phyloP scores from a whole-genome alignment of 768 basidiomycete genomes.

The Mycena kentingensis region DNA sequence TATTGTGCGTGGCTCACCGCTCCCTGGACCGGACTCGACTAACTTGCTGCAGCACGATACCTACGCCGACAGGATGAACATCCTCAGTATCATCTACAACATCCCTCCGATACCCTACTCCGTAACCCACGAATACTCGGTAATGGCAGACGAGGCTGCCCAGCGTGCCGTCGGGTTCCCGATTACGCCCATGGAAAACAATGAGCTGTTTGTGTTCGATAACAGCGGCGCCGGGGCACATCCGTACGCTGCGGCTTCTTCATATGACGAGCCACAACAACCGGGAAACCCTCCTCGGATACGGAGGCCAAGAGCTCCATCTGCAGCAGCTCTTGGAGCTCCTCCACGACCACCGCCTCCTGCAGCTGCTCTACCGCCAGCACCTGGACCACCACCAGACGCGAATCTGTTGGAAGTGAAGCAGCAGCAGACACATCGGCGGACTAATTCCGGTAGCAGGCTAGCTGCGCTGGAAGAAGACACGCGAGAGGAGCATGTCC shows the following conservation, averaged over 20 bases:
- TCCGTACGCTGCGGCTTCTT: constrained; percentile 52
- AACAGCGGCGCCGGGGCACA: constrained; percentile 36
- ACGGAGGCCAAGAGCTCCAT: constrained; percentile 54
- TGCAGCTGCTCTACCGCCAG: constrained; percentile 58
- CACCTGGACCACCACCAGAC: constrained; percentile 40
- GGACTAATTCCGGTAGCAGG: constrained; percentile 57
- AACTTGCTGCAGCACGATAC: constrained; percentile 75
- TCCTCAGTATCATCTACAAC: constrained; percentile 85
- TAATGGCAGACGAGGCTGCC: constrained; percentile 9
- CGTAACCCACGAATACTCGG: constrained; percentile 48
- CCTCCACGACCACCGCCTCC: constrained; percentile 65
- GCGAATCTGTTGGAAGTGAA: constrained; percentile 34
- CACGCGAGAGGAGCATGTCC: constrained; percentile 37
- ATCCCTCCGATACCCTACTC: constrained; percentile 77
- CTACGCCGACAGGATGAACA: constrained; percentile 92
- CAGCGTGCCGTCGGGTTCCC: neutral
- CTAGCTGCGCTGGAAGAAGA: constrained; percentile 70
- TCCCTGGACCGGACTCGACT: constrained; percentile 7
- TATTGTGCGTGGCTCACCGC: constrained; percentile 62
- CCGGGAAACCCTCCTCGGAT: constrained; percentile 18
- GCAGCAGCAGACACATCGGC: constrained; percentile 44
- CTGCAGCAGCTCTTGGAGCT: constrained; percentile 52
- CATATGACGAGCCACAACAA: constrained; percentile 40
- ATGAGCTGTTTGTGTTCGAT: constrained; percentile 32
- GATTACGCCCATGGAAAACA: neutral